phyloP scores from a whole-genome alignment of 331 rosid species.

The Malus hybrid region DNA sequence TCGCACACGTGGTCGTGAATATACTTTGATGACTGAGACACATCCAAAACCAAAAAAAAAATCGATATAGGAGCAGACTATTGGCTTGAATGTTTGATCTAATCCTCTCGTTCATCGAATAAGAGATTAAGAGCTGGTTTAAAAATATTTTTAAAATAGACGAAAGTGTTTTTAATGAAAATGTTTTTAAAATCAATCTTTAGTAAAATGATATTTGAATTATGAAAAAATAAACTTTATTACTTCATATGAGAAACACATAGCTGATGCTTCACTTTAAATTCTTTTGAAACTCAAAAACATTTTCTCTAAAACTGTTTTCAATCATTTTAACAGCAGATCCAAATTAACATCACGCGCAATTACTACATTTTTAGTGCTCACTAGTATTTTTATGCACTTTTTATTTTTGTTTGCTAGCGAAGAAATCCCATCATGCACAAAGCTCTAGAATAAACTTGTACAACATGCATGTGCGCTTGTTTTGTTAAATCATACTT shows the following conservation, averaged over 20 bases:
- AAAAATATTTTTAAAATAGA: too few species aligned
- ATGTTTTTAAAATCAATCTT: too few species aligned
- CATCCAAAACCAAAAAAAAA: too few species aligned
- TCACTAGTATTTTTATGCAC: neutral
- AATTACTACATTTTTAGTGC: neutral
- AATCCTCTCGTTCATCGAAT: neutral
- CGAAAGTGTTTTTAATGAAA: too few species aligned
- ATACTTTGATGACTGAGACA: too few species aligned
- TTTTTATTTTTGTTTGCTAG: neutral
- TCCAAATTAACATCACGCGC: neutral
- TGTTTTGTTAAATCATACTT: neutral
- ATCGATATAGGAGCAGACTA: too few species aligned
- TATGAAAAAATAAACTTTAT: too few species aligned
- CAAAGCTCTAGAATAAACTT: neutral
- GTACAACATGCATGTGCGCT: neutral
- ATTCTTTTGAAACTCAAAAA: too few species aligned
- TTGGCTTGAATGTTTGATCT: too few species aligned
- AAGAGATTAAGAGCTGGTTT: neutral
- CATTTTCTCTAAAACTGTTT: rapidly evolving
- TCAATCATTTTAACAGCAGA: rapidly evolving
- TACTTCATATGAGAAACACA: too few species aligned
- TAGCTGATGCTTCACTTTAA: rapidly evolving
- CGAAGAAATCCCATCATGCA: neutral
- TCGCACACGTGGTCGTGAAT: too few species aligned
- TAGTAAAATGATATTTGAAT: rapidly evolving